These are phyloP conservation scores for Ceratobasidium sp. DNA, from an alignment of 1,284 basidiomycete genomes.

Conservation along the genomic window DNA sequence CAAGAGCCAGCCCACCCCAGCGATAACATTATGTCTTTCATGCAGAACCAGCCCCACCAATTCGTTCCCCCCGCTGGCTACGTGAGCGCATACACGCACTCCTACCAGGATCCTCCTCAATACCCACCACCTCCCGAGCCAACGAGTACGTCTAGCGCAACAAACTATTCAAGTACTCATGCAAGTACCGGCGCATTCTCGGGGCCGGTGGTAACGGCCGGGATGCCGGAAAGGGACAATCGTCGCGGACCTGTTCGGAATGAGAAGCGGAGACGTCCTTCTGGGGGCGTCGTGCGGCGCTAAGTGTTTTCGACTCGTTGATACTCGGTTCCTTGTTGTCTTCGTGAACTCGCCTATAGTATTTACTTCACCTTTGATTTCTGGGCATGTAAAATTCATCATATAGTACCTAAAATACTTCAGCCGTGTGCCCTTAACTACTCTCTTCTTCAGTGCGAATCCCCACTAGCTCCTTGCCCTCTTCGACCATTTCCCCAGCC, in stretches of 20 bases:
- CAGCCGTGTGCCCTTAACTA: not conserved
- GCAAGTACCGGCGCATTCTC: not conserved
- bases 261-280: not conserved
- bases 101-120: constrained; percentile 18
- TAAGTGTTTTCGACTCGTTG: not conserved
- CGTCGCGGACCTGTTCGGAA: not conserved
- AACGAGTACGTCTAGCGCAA: not conserved
- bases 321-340: not conserved
- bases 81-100: not conserved
- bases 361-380: not conserved
- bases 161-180: not conserved
- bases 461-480: constrained; percentile 79
- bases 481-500: constrained; percentile 89
- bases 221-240: not conserved
- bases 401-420: not conserved
- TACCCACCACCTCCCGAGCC: constrained; percentile 10
- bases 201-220: not conserved
- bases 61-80: not conserved
- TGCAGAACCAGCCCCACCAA: constrained; percentile 7
- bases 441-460: constrained; percentile 24
- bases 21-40: constrained; percentile 7
- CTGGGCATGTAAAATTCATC: not conserved
- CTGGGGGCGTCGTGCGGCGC: too few species aligned
- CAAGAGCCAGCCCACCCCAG: not conserved
- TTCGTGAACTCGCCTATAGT: not conserved